phyloP scores from a whole-genome alignment of 106 monocot genomes.

The Apostasia shenzhenica region DNA sequence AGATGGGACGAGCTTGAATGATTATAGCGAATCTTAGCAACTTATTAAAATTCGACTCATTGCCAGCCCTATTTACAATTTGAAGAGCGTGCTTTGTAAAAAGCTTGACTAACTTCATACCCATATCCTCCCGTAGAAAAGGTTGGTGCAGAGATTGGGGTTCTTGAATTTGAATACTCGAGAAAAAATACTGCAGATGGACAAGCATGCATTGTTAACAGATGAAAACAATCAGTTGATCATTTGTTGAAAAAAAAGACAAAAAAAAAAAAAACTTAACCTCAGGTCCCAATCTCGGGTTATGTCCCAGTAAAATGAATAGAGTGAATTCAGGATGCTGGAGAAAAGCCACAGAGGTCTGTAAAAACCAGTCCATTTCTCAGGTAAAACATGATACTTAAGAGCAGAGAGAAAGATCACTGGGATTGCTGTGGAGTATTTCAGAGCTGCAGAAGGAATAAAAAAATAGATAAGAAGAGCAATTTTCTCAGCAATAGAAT shows the following conservation, averaged over 20 bases:
- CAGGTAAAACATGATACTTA: conserved; percentile 83
- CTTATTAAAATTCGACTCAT: too few species aligned
- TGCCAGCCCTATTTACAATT: too few species aligned
- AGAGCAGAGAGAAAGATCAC: conserved; percentile 87
- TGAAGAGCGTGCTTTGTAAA: too few species aligned
- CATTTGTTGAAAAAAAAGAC: not conserved
- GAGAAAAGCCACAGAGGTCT: conserved; percentile 90
- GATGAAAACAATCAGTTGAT: not conserved
- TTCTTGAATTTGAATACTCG: conserved; percentile 86
- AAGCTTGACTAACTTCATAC: conserved; percentile 21
- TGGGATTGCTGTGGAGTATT: conserved; percentile 86
- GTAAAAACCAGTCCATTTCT: conserved; percentile 66
- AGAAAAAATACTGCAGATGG: conserved; percentile 47
- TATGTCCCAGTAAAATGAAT: conserved; percentile 95
- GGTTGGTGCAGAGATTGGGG: conserved; percentile 34
- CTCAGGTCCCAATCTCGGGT: conserved; percentile 89
- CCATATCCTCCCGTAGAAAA: conserved; percentile 69
- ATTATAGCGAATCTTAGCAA: too few species aligned
- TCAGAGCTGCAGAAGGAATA: conserved; percentile 32
- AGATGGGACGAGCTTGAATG: too few species aligned
- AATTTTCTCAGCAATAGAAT: not conserved
- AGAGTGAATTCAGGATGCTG: conserved; percentile 65
- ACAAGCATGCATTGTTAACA: not conserved
- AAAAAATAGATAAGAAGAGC: not conserved
- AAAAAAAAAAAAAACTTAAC: conserved; percentile 13